Base-by-base conservation (phyloP, 2,329 filamentous ascomycete species). In the Blumeria hordei region DNA sequence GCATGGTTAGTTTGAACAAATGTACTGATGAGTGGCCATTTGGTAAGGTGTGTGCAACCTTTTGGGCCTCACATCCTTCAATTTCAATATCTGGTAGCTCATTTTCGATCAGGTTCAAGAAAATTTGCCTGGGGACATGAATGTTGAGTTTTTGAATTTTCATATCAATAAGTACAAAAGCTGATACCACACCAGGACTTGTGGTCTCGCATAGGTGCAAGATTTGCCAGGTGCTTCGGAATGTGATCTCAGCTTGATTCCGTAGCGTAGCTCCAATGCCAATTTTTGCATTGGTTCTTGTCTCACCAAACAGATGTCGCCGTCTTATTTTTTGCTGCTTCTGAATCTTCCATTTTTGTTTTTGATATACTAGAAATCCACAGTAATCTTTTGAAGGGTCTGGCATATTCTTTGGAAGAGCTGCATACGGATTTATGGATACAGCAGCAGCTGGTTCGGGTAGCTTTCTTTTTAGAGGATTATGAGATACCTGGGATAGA, bases 281-380 rank as follows among this genome's bases (percentile, higher is more conserved):
- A 64, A 68, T 76, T 64, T 83, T 78, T 43, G 74, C 75, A 55
- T 81, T 82, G 10, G 72, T 71, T 57, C 81, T 77, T 56, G 83
- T 81, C 63, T 98, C 90, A 57, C 92, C 92, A 63, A 98, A 98
- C 0, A 98, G 72, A 66, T 98, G 92, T 52, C 90, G 78, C 59
- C 93, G 77, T 45, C 90, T 81, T 57, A 82, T 75, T 21, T 92
- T 80, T 36, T 90, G 88, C 66, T 94, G 84, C 64, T 88, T 94
- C 66, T 99, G 92, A 39, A 96, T 83, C 70, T 90, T 95, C 92
- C 92, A 99, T 68, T 98, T 98, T 70, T 88, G 80, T 69, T 99
- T 99, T 66, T 98, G 92, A 64, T 96, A 96, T 64, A 83, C 76
- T 54, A 99, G 67, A 72, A 94, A 98, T 0, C 78, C 86, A 16